Evolutionary conservation across 2,329 filamentous ascomycete genomes (phyloP), one percentile per base, ranked within the genome.

Genomic region (Curvularia verruculosa): DNA sequence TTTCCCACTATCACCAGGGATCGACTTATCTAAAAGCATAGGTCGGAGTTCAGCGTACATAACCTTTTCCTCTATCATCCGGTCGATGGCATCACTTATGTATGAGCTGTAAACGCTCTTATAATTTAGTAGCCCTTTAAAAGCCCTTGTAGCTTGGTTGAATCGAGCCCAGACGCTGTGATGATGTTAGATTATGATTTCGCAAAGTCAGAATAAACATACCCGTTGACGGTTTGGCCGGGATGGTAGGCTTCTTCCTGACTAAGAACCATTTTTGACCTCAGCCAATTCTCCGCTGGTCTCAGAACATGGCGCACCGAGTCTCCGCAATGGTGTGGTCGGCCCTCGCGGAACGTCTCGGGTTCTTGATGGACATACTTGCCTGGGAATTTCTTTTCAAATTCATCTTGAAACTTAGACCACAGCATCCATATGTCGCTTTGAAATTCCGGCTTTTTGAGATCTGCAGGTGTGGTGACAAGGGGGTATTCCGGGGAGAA

Each of bases 111-210:
- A 90, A 3, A 87, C 86, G 3, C 78, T 80, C 68, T 86, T 82
- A 64, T 90, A 90, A 69, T 88, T 88, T 66, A 90, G 83, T 0
- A 91, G 78, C 0, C 88, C 88, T 68, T 91, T 90, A 82, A 90
- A 89, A 78, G 88, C 88, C 48, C 87, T 82, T 3, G 88, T 91
- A 3, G 87, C 82, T 47, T 83, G 82, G 61, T 90, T 89, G 73
- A 92, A 92, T n/a, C 78, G 79, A 5, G 82, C 81, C 82, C 82
- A 84, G 5, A 82, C 79, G 3, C 82, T 82, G 31, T 43, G 10
- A 15, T 8, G 5, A 24, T 7, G n/a, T 59, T 2, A 59, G 58
- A 26, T 39, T 19, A 6, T 34, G 31, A 37, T 43, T 45, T 40
- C 18, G 3, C 5, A n/a, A n/a, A 5, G 28, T 12, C 6, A 15